Evolutionary conservation across 495 filamentous ascomycete species (phyloP).

Genomic region (Trichoderma reesei): DNA sequence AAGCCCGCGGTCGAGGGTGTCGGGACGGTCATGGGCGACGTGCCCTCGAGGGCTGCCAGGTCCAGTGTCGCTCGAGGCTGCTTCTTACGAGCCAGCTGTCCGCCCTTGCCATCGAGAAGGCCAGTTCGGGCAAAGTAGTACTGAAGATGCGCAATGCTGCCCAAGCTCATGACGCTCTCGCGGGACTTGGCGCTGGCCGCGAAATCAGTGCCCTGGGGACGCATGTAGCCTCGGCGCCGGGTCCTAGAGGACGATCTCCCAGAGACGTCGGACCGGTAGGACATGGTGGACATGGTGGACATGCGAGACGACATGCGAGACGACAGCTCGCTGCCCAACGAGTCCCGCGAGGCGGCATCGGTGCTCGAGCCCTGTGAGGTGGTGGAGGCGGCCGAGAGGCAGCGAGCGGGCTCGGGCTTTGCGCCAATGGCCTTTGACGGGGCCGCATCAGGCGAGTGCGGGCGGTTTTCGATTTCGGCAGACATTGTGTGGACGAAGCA

Average conservation of each 20-base stretch:
- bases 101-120: conserved; percentile 86
- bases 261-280: conserved; percentile 37
- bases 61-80: conserved; percentile 41
- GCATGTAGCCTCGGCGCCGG: conserved; percentile 74
- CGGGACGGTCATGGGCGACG: conserved; percentile 19
- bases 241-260: conserved; percentile 36
- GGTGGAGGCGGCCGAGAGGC: conserved; percentile 67
- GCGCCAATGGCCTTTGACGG: conserved; percentile 58
- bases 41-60: conserved; percentile 30
- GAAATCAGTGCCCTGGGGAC: conserved; percentile 84
- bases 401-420: conserved; percentile 55
- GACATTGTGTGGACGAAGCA: conserved; percentile 23
- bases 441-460: conserved; percentile 55
- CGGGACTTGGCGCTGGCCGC: conserved; percentile 78
- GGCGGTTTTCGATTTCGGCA: conserved; percentile 28
- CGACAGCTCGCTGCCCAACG: conserved; percentile 39
- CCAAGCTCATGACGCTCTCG: conserved; percentile 90
- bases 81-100: conserved; percentile 61
- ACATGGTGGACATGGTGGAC: conserved; percentile 29
- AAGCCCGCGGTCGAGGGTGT: conserved; percentile 28
- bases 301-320: conserved; percentile 33
- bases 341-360: conserved; percentile 46
- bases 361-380: conserved; percentile 44
- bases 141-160: conserved; percentile 93
- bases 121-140: conserved; percentile 97